These are phyloP conservation scores for Pleurozium schreberi DNA, from an alignment of 225 moss, liverwort and hornwort genomes.

Conservation along the genomic window DNA sequence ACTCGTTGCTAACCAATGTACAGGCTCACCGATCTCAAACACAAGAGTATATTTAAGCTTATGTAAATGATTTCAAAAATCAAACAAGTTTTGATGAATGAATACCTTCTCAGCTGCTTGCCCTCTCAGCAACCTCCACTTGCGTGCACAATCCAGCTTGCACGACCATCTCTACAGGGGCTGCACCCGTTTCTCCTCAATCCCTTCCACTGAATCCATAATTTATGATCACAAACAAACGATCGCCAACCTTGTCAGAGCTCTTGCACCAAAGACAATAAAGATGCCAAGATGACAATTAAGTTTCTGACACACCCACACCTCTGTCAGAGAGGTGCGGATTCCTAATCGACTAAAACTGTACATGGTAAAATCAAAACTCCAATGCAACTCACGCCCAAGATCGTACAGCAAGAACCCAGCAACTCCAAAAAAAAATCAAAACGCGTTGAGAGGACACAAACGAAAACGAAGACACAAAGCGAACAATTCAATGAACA, in stretches of 20 bases:
- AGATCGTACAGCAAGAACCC: neutral
- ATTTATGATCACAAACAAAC: neutral
- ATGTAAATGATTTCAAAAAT: neutral
- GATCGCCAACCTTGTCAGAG: neutral
- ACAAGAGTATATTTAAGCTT: neutral
- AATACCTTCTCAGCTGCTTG: slow-evolving; percentile 5
- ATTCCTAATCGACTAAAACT: neutral
- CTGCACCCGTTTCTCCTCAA: neutral
- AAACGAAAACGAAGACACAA: neutral
- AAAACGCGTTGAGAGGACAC: neutral
- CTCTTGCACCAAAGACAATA: neutral
- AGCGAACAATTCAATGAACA: neutral
- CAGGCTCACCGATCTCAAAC: neutral
- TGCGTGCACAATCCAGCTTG: neutral
- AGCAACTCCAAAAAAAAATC: neutral
- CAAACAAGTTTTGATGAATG: neutral
- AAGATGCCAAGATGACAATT: neutral
- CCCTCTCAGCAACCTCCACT: neutral
- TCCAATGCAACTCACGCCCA: neutral
- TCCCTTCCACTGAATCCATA: neutral
- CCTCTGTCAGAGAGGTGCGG: neutral
- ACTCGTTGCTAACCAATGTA: neutral
- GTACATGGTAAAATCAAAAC: neutral
- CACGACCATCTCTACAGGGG: slow-evolving; percentile 1
- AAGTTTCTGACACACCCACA: neutral